phyloP scores from a whole-genome alignment of 208 protist genomes.

The Crithidia fasciculata region DNA sequence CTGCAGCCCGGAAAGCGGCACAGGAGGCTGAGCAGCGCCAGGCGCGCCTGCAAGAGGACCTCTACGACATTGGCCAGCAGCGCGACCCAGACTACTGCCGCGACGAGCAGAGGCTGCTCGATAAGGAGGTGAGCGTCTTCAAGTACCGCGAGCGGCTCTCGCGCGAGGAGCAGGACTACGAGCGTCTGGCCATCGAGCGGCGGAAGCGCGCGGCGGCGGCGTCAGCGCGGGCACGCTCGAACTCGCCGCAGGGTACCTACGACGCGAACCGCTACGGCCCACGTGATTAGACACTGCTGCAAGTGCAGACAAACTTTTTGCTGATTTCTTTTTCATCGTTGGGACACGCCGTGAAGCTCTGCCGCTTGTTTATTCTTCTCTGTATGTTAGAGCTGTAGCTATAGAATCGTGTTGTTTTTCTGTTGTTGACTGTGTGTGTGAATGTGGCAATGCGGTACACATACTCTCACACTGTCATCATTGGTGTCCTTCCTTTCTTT shows the following conservation, averaged over 20 bases:
- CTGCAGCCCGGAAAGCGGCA: slow-evolving; percentile 38
- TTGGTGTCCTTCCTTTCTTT: too few species aligned
- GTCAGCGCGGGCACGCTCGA: slow-evolving; percentile 21
- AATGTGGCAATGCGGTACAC: too few species aligned
- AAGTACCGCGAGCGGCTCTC: slow-evolving; percentile 70
- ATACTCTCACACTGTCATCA: too few species aligned
- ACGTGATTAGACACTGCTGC: slow-evolving; percentile 14
- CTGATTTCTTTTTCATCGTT: not conserved
- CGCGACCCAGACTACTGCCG: slow-evolving; percentile 54
- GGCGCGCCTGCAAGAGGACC: slow-evolving; percentile 49
- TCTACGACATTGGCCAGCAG: slow-evolving; percentile 50
- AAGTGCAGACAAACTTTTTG: not conserved
- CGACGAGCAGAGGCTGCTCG: slow-evolving; percentile 73
- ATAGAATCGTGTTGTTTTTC: too few species aligned
- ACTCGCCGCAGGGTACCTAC: slow-evolving; percentile 26
- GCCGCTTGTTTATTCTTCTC: too few species aligned
- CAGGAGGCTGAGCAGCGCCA: slow-evolving; percentile 46
- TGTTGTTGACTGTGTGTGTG: too few species aligned
- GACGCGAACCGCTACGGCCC: slow-evolving; percentile 32
- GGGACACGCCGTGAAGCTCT: not conserved
- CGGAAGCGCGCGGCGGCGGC: slow-evolving; percentile 33
- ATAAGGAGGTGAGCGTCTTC: slow-evolving; percentile 85
- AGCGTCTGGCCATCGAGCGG: slow-evolving; percentile 69
- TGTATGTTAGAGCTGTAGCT: too few species aligned
- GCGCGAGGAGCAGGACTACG: slow-evolving; percentile 75